phyloP scores from a whole-genome alignment of 2,329 filamentous ascomycete genomes.

The Fusarium euwallaceae region DNA sequence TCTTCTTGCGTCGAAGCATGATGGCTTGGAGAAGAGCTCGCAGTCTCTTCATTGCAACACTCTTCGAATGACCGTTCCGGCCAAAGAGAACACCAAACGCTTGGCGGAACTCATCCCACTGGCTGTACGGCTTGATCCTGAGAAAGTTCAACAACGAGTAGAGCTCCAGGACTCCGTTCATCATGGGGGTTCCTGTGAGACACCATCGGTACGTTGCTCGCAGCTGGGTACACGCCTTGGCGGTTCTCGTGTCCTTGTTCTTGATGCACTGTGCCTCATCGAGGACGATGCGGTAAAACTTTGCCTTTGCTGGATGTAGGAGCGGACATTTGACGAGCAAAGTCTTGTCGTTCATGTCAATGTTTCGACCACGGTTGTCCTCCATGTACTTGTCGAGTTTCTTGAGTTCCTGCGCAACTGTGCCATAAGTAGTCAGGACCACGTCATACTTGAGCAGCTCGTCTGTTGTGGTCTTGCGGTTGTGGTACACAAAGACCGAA shows the following conservation, averaged over 20 bases:
- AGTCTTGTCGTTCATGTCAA: conserved; percentile 54
- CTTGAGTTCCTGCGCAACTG: conserved; percentile 74
- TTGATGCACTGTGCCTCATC: conserved; percentile 90
- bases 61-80: conserved; percentile 62
- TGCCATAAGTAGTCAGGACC: conserved; percentile 88
- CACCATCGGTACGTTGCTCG: conserved; percentile 82
- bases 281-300: conserved; percentile 84
- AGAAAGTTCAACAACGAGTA: conserved; percentile 84
- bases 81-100: conserved; percentile 58
- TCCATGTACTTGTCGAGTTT: conserved; percentile 67
- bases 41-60: conserved; percentile 77
- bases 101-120: conserved; percentile 71
- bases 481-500: conserved; percentile 78
- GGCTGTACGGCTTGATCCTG: conserved; percentile 79
- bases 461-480: conserved; percentile 70
- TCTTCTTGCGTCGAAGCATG: conserved; percentile 86
- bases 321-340: conserved; percentile 63
- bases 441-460: conserved; percentile 79
- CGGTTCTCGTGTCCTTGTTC: conserved; percentile 79
- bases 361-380: conserved; percentile 57
- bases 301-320: conserved; percentile 69
- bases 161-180: conserved; percentile 85
- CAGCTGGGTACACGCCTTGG: conserved; percentile 76
- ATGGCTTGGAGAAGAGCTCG: conserved; percentile 83
- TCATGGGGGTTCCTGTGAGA: conserved; percentile 87